Conservation (phyloP, 805 yeast genomes). For the Yamadazyma scolyti region DNA sequence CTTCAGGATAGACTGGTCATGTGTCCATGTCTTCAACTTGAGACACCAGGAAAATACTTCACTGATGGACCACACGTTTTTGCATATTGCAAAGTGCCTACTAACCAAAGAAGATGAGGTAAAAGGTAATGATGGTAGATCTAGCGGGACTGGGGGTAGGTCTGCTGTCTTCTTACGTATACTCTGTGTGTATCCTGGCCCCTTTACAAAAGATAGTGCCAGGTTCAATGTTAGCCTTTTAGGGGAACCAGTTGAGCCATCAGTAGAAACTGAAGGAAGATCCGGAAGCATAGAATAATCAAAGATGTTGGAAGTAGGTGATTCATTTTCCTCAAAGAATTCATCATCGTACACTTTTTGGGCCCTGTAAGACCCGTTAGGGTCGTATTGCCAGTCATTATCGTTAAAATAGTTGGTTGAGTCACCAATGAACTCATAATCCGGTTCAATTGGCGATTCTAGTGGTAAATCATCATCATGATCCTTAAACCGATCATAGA, state of each 20-base stretch:
- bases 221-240: constrained; percentile 17
- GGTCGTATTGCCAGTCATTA: too few relatives aligned
- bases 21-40: constrained; percentile 50
- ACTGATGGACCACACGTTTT: constrained; percentile 43
- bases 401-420: too few relatives aligned
- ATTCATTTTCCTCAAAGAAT: constrained; percentile 3
- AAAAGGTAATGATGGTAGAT: constrained; percentile 56
- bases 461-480: not conserved
- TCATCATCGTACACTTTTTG: too few relatives aligned
- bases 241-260: constrained; percentile 11
- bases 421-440: constrained; percentile 3
- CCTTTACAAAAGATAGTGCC: constrained; percentile 36
- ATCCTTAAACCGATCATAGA: constrained; percentile 8
- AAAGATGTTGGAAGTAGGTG: constrained; percentile 11
- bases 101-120: constrained; percentile 45
- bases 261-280: constrained; percentile 17
- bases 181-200: constrained; percentile 7
- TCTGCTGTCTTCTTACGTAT: constrained; percentile 16
- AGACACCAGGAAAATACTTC: constrained; percentile 55
- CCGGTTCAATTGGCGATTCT: constrained; percentile 3
- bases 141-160: constrained; percentile 42
- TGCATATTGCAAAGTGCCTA: constrained; percentile 48
- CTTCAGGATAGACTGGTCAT: constrained; percentile 45
- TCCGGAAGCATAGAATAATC: constrained; percentile 27
- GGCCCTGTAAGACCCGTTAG: too few relatives aligned